These are phyloP conservation scores for Arctium minus DNA, from an alignment of 129 eudicot genomes.

Conservation along the genomic window DNA sequence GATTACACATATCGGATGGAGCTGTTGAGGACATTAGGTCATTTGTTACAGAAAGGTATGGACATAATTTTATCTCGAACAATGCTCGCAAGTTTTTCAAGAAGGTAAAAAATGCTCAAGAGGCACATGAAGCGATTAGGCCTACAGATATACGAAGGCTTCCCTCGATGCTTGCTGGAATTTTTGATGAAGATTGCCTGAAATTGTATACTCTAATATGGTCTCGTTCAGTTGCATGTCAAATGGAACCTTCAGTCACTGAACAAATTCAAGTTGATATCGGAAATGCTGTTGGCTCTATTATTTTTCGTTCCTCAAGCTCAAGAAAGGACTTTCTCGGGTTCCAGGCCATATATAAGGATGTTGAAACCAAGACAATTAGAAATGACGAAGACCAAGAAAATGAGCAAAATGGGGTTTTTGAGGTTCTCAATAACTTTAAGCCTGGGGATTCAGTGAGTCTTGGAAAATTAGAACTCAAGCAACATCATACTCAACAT, in stretches of 20 bases:
- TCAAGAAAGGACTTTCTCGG: constrained; percentile 67
- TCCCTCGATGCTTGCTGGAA: constrained; percentile 64
- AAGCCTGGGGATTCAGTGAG: constrained; percentile 37
- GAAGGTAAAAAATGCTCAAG: constrained; percentile 94
- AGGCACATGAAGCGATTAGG: constrained; percentile 97
- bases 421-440: constrained; percentile 40
- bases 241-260: constrained; percentile 75
- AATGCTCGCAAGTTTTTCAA: constrained; percentile 65
- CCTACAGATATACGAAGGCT: constrained; percentile 79
- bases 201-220: constrained; percentile 86
- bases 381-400: constrained; percentile 44
- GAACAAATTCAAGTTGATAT: constrained; percentile 75
- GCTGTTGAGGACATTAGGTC: constrained; percentile 67
- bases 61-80: constrained; percentile 44
- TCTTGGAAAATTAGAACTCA: constrained; percentile 52
- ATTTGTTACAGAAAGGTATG: constrained; percentile 61
- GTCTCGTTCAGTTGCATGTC: constrained; percentile 89
- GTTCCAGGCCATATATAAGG: constrained; percentile 67
- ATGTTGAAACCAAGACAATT: constrained; percentile 47
- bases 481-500: constrained; percentile 83
- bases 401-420: constrained; percentile 32
- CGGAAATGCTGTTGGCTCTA: constrained; percentile 48
- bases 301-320: constrained; percentile 59
- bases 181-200: constrained; percentile 77
- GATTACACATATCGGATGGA: constrained; percentile 78